Base-by-base conservation (phyloP, 129 eudicot species). In the Mikania micrantha region DNA sequence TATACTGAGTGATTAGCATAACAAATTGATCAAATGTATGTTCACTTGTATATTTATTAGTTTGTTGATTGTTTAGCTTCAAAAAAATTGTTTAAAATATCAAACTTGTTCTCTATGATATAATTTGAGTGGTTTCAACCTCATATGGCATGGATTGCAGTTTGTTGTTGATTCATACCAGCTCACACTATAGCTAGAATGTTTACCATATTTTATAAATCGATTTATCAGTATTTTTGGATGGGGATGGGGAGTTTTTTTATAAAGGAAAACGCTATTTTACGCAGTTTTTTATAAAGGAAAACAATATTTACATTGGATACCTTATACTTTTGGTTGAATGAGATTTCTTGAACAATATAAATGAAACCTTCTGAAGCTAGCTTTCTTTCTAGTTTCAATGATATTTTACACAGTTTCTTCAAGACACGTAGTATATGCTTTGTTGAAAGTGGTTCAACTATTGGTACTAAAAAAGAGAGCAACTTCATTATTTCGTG, bases 391-490 rank as follows among this genome's bases (percentile, higher is more conserved):
- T n/a, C n/a, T n/a, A n/a, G n/a, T n/a, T n/a, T 27, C 36, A 53
- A 48, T 69, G 32, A 35, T 11, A 62, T 27, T 38, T 73, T 12
- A 29, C 54, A 35, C 53, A 34, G 53, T 24, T 1, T 19, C 38
- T 71, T 44, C 17, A 22, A 47, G 66, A 70, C 75, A 63, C 32
- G 41, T 36, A 6, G 64, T 25, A 62, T 34, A 40, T 58, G 69
- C 69, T 75, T 75, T 75, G 69, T 22, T 39, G 53, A 71, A 71
- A 65, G 42, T 54, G 54, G 77, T 31, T 63, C 20, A 69, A 60
- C 74, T 38, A 27, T 69, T 76, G 69, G 48, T 34, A 61, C 65
- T 42, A 47, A 61, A 76, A 74, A 32, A 28, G 28, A 29, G 42
- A 28, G 16, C 12, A 24, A n/a, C 40, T 45, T 36, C 74, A 9